Percentiles rank a stretch among this genome's conserved stretches.
Conservation (phyloP, 2,329 filamentous ascomycete genomes). For the Rhynchosporium secalis region DNA sequence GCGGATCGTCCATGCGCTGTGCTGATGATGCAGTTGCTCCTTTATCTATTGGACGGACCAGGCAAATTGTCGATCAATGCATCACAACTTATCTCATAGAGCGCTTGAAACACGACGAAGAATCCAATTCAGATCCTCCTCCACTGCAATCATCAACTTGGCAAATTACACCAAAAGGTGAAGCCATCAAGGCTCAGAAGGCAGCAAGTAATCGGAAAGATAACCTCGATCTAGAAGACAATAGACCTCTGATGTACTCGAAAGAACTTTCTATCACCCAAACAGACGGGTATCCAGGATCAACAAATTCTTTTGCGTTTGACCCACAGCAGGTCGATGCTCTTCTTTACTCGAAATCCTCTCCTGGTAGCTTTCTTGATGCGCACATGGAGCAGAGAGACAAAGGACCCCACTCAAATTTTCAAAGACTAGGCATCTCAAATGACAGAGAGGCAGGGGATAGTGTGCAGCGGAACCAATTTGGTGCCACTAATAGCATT, state of each 20-base stretch:
- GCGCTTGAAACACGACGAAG: constrained; percentile 40
- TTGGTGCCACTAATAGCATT: constrained; percentile 51
- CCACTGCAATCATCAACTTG: constrained; percentile 29
- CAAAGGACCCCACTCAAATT: constrained; percentile 13
- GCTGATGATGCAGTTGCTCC: constrained; percentile 41
- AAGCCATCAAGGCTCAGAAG: constrained; percentile 6
- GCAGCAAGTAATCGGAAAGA: neutral
- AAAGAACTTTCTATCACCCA: constrained; percentile 18
- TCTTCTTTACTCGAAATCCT: constrained; percentile 33
- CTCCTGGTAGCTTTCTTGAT: constrained; percentile 32
- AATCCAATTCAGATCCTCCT: constrained; percentile 27
- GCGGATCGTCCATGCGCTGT: neutral
- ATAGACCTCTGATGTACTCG: constrained; percentile 19
- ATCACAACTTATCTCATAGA: constrained; percentile 51
- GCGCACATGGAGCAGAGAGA: constrained; percentile 27
- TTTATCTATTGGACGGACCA: constrained; percentile 62
- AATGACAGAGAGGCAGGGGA: constrained; percentile 6
- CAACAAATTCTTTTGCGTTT: neutral
- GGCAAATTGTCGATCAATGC: constrained; percentile 56
- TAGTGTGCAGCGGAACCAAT: constrained; percentile 42
- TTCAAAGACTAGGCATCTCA: neutral
- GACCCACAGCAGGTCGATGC: constrained; percentile 15
- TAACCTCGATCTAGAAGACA: neutral
- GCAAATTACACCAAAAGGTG: constrained; percentile 1
- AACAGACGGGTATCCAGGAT: constrained; percentile 16